These are phyloP conservation scores for Carpinus viminea DNA, from an alignment of 306 rosid species.

Conservation along the genomic window DNA sequence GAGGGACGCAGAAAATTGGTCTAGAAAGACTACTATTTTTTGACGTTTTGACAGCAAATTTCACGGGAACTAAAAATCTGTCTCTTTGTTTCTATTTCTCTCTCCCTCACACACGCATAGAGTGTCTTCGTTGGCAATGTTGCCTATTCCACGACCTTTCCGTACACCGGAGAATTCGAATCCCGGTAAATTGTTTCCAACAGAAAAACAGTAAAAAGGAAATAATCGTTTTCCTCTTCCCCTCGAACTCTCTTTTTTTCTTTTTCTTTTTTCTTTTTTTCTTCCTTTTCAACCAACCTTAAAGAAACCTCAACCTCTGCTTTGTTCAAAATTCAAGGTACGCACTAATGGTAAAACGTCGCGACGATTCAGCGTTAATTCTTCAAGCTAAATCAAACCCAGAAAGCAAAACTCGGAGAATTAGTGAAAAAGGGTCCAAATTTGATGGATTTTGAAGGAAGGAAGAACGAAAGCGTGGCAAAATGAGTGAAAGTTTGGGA, in stretches of 20 bases:
- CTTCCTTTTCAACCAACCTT: conserved; percentile 38
- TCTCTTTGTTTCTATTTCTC: conserved; percentile 15
- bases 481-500: background rate
- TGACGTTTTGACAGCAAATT: conserved; percentile 41
- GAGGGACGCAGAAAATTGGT: conserved; percentile 34
- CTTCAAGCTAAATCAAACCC: conserved; percentile 45
- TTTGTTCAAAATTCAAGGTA: conserved; percentile 42
- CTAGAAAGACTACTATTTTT: conserved; percentile 40
- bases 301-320: conserved; percentile 56
- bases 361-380: conserved; percentile 37
- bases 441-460: conserved; percentile 12
- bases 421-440: background rate
- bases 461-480: conserved; percentile 5
- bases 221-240: background rate
- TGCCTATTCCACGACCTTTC: conserved; percentile 27
- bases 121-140: conserved; percentile 49
- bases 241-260: background rate
- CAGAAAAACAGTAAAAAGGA: conserved; percentile 2
- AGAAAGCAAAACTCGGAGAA: conserved; percentile 13
- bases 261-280: conserved; percentile 6
- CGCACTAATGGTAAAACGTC: conserved; percentile 6
- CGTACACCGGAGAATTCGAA: conserved; percentile 23
- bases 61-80: conserved; percentile 43
- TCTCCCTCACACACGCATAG: conserved; percentile 6
- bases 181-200: conserved; percentile 20